phyloP scores from a whole-genome alignment of 805 yeast genomes.

The Candida khao-thaluensis region DNA sequence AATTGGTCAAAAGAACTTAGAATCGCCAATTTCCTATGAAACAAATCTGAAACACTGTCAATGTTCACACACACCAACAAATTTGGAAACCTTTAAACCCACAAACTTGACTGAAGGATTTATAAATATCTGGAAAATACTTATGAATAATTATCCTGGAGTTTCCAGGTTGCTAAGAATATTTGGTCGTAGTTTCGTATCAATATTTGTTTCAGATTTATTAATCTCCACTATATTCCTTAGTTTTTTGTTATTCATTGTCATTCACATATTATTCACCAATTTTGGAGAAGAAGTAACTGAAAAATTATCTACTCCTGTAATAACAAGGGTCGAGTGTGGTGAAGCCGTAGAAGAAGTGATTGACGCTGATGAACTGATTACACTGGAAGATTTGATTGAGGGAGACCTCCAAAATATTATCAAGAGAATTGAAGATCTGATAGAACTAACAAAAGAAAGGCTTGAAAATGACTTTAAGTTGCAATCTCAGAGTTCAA shows the following conservation, averaged over 20 bases:
- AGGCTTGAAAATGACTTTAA: not conserved
- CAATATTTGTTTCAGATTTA: constrained; percentile 2
- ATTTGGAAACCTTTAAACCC: not conserved
- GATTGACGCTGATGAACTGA: not conserved
- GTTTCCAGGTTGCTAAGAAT: not conserved
- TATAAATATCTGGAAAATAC: not conserved
- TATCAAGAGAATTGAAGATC: not conserved
- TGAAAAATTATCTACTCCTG: no score
- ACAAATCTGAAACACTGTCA: constrained; percentile 9
- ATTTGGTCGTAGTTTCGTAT: not conserved
- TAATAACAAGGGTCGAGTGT: no score
- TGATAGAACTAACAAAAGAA: not conserved
- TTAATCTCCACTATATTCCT: not conserved
- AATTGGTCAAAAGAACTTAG: not conserved
- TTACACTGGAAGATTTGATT: not conserved
- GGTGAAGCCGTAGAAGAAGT: not conserved
- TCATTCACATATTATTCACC: not conserved
- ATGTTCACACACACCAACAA: not conserved
- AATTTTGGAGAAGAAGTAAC: no score
- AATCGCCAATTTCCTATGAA: constrained; percentile 2
- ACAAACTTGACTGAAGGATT: not conserved
- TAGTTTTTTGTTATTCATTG: not conserved
- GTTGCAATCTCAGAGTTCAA: constrained; percentile 7
- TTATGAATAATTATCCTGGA: not conserved
- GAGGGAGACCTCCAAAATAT: not conserved